A percentile compares a stretch with the other conserved stretches of the same genome.
Evolutionary conservation across 768 basidiomycete genomes (phyloP).

Genomic region (Fomitopsis pulvina): DNA sequence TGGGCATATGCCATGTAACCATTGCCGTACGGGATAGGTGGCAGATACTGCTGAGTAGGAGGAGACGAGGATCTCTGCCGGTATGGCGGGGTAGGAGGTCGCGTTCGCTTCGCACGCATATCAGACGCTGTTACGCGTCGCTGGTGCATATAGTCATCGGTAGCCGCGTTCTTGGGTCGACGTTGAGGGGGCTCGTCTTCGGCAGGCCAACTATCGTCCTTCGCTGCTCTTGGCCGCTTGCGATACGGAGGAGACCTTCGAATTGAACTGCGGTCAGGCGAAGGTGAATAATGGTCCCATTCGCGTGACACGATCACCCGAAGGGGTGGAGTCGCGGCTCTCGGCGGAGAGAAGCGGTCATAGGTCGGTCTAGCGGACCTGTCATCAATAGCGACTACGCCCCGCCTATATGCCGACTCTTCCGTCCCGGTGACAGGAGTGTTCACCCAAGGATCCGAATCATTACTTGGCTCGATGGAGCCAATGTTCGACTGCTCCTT

Average conservation of each 20-base stretch:
- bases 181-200: background rate
- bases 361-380: background rate
- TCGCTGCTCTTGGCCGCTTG: background rate
- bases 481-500: no score
- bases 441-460: no score
- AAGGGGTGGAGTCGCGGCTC: background rate
- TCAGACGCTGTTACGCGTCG: background rate
- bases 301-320: background rate
- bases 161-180: background rate
- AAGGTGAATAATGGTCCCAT: background rate
- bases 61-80: background rate
- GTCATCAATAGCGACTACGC: no score
- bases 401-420: no score
- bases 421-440: no score
- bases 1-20: no score
- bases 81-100: background rate
- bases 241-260: background rate
- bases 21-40: background rate
- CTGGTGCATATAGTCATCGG: background rate
- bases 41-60: background rate
- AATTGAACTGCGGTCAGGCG: background rate
- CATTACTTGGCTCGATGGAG: no score
- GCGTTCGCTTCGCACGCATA: background rate
- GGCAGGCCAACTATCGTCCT: background rate
- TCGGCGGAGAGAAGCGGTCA: background rate